Evolutionary conservation across 2,329 filamentous ascomycete genomes (phyloP), one percentile per base, ranked within the genome.

Genomic region (Calonectria henricotiae): DNA sequence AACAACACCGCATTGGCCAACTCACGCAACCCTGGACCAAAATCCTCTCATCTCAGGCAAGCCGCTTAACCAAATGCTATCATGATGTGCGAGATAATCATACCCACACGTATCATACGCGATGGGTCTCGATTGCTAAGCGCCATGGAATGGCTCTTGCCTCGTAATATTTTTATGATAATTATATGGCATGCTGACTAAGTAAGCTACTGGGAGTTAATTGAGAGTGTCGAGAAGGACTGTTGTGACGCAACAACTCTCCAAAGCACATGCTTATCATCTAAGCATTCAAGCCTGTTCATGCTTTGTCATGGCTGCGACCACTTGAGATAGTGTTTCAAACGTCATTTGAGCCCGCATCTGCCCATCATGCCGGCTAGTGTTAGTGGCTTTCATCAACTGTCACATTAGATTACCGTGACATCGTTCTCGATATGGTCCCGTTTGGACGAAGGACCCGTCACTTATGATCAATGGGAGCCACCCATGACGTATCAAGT

Each of bases 221-320:
- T 37, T 23, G 8, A 13, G 35, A 51, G 62, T 60, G 25, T 58
- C n/a, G 41, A 39, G 30, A 41, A 27, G 35, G 15, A 27, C 46
- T n/a, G 12, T 17, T 12, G 35, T 17, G 44, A 41, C 23, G 35
- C 25, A 11, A 39, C 23, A 20, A 37, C 27, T 41, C n/a, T 43
- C 13, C 37, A n/a, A 44, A 60, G 64, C 64, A 64, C 62, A 66
- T 61, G 64, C 44, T 47, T 60, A 39, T 66, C 30, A 37, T 47
- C 32, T 11, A 6, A 6, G 11, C 7, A 12, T 23, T 27, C 30
- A n/a, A 39, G 41, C 27, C 23, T 20, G 25, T n/a, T 15, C 23
- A 20, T 43, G 8, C 39, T 58, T 4, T 32, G 55, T 32, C 54
- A 43, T n/a, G 43, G 41, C 32, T 61, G 23, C 35, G 20, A 47